Percentiles rank a stretch among this genome's conserved stretches.
Evolutionary conservation across 257 asterid species (phyloP).

Genomic region (Salvia rosmarinus): DNA sequence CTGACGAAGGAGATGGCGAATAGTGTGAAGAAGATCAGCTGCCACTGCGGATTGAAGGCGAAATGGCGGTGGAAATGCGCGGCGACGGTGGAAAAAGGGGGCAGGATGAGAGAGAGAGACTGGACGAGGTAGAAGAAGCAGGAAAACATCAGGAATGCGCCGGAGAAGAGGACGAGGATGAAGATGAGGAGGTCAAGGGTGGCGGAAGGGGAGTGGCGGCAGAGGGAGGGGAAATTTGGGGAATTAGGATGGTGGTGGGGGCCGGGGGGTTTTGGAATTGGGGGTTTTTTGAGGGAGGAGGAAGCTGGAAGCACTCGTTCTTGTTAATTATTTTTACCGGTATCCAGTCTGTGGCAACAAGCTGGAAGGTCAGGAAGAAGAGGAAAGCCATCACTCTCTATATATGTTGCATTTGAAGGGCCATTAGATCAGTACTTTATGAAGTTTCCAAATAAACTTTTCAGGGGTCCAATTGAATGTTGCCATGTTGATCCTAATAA

Average conservation of each 20-base stretch:
- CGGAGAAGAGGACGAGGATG: constrained; percentile 75
- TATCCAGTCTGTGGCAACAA: constrained; percentile 88
- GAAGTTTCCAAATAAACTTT: constrained; percentile 88
- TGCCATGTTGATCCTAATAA: constrained; percentile 90
- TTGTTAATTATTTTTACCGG: constrained; percentile 29
- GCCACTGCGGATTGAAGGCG: constrained; percentile 43
- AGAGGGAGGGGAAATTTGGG: constrained; percentile 55
- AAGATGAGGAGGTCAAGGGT: constrained; percentile 87
- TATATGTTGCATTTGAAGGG: constrained; percentile 96
- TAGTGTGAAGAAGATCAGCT: constrained; percentile 47
- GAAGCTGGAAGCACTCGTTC: too few species aligned
- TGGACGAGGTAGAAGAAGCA: constrained; percentile 71
- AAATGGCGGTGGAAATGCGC: constrained; percentile 39
- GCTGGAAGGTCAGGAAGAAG: constrained; percentile 98
- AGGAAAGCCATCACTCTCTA: constrained; percentile 81
- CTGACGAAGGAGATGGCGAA: constrained; percentile 44
- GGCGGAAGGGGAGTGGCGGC: constrained; percentile 78
- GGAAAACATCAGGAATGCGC: constrained; percentile 66
- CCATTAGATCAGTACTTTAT: constrained; percentile 94
- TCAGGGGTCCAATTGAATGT: constrained; percentile 78
- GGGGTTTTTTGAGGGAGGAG: constrained; percentile 35
- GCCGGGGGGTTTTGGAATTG: constrained; percentile 25
- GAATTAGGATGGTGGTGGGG: constrained; percentile 29
- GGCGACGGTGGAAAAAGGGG: constrained; percentile 38
- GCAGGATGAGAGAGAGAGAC: constrained; percentile 66